Percentiles rank a stretch among this genome's conserved stretches.
These are phyloP conservation scores for Arthrobotrys conoides DNA, from an alignment of 2,329 filamentous ascomycete genomes.

Conservation along the genomic window DNA sequence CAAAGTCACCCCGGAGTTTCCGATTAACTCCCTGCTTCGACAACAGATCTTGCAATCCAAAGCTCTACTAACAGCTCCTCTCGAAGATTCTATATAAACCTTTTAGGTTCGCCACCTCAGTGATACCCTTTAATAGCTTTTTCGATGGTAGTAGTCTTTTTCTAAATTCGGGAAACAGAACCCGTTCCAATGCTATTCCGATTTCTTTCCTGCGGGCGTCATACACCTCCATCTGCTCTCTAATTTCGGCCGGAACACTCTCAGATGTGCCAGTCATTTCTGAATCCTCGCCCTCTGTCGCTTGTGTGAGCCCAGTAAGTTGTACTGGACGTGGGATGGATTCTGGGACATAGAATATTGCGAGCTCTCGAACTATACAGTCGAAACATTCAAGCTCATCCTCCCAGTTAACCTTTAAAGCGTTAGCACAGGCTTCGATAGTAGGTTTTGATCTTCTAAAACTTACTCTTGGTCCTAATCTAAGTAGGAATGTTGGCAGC, in stretches of 20 bases:
- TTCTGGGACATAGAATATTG: constrained; percentile 91
- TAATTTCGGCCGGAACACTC: constrained; percentile 69
- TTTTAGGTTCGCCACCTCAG: constrained; percentile 93
- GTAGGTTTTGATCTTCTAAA: neutral
- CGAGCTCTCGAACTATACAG: constrained; percentile 86
- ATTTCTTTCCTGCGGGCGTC: constrained; percentile 76
- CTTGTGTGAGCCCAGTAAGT: constrained; percentile 32
- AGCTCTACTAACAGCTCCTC: constrained; percentile 75
- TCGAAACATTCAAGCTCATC: constrained; percentile 89
- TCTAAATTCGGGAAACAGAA: constrained; percentile 91
- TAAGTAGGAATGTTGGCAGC: constrained; percentile 87
- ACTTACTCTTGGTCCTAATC: constrained; percentile 77
- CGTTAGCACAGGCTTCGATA: constrained; percentile 25
- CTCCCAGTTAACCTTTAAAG: constrained; percentile 80
- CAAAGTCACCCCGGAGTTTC: neutral
- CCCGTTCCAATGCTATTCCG: constrained; percentile 82
- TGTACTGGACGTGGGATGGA: constrained; percentile 74
- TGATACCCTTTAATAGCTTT: constrained; percentile 79
- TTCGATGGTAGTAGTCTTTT: constrained; percentile 85
- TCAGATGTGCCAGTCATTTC: constrained; percentile 67
- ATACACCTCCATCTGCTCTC: constrained; percentile 67
- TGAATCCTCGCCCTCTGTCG: constrained; percentile 63
- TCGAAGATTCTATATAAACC: constrained; percentile 96
- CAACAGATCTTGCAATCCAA: constrained; percentile 10
- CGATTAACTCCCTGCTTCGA: neutral